These are phyloP conservation scores for Madurella mycetomatis DNA, from an alignment of 2,329 filamentous ascomycete species.

Conservation along the genomic window DNA sequence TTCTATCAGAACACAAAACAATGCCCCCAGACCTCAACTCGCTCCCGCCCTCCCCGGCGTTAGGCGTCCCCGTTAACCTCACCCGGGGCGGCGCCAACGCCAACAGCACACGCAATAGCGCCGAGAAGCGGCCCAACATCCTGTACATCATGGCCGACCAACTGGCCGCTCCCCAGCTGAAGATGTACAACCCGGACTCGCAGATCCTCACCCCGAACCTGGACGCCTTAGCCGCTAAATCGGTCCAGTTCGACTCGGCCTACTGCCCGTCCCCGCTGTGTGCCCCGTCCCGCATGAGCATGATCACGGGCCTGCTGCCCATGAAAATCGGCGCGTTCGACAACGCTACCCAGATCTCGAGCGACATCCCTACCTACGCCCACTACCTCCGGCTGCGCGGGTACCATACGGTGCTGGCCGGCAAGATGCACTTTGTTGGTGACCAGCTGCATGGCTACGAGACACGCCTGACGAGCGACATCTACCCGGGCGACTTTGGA, in stretches of 20 bases:
- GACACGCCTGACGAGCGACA: conserved; percentile 86
- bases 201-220: conserved; percentile 91
- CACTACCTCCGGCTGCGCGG: conserved; percentile 82
- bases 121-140: conserved; percentile 62
- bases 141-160: conserved; percentile 97
- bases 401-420: conserved; percentile 85
- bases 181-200: conserved; percentile 84
- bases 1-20: neutral
- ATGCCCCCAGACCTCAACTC: conserved; percentile 76
- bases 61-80: conserved; percentile 19
- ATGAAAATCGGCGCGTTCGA: conserved; percentile 91
- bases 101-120: neutral
- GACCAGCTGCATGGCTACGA: conserved; percentile 95
- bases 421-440: conserved; percentile 97
- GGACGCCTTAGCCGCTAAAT: conserved; percentile 72
- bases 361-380: conserved; percentile 84
- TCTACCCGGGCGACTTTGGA: conserved; percentile 90
- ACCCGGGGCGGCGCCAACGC: conserved; percentile 18
- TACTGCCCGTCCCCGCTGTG: conserved; percentile 94
- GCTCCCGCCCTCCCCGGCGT: conserved; percentile 52
- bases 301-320: conserved; percentile 88
- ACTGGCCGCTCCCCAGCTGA: conserved; percentile 82
- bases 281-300: conserved; percentile 86
- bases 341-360: conserved; percentile 79
- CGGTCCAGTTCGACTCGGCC: conserved; percentile 87